These are phyloP conservation scores for Angomonas desouzai DNA, from an alignment of 208 protist species.

Conservation along the genomic window DNA sequence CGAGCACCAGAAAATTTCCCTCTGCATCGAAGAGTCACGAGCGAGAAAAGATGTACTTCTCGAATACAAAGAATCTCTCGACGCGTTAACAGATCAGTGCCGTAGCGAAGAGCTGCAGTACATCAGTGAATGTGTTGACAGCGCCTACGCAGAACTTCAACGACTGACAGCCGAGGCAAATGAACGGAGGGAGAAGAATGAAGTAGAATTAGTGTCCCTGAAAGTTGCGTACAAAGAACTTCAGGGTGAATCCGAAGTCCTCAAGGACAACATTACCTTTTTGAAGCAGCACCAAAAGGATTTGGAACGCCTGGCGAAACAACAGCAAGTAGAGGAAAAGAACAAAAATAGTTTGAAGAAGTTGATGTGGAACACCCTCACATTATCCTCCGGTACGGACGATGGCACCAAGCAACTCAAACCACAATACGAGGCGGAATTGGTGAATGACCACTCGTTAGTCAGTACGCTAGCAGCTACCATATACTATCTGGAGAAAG, in stretches of 20 bases:
- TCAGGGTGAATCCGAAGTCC: constrained; percentile 50
- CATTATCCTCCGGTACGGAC: constrained; percentile 11
- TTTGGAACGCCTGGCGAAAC: constrained; percentile 34
- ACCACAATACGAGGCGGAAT: constrained; percentile 10
- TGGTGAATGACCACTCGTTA: constrained; percentile 9
- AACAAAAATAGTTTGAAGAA: constrained; percentile 27
- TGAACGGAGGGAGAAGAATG: constrained; percentile 30
- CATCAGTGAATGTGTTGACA: constrained; percentile 17
- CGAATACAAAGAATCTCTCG: constrained; percentile 29
- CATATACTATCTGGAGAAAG: constrained; percentile 12
- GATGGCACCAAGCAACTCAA: constrained; percentile 3
- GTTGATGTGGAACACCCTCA: constrained; percentile 23
- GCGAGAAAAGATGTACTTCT: constrained; percentile 16
- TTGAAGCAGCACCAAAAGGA: constrained; percentile 26
- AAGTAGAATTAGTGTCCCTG: constrained; percentile 62
- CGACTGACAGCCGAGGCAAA: constrained; percentile 26
- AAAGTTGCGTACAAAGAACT: constrained; percentile 75
- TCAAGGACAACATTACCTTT: constrained; percentile 30
- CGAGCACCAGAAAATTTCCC: background rate
- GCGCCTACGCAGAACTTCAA: constrained; percentile 18
- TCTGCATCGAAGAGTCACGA: background rate
- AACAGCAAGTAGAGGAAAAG: constrained; percentile 31
- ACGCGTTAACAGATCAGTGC: constrained; percentile 28
- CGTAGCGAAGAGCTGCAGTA: background rate
- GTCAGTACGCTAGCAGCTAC: constrained; percentile 9